Evolutionary conservation across 1,139 yeast species (phyloP).

Genomic region (Scheffersomyces segobiensis): DNA sequence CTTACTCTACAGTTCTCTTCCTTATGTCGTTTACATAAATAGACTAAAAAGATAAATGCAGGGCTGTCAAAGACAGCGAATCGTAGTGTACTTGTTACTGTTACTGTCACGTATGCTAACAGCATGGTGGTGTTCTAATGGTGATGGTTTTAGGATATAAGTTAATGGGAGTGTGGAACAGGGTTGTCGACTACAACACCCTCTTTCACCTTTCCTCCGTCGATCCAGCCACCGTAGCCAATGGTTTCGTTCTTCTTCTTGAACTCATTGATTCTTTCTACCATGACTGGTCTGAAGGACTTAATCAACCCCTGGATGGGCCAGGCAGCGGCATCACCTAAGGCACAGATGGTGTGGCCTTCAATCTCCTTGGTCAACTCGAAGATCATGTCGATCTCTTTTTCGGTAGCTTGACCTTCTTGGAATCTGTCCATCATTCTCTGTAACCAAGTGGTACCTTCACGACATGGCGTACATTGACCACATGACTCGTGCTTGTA

Average conservation of each 20-base stretch:
- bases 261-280: conserved; percentile 61
- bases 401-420: conserved; percentile 73
- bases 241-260: conserved; percentile 49
- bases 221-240: conserved; percentile 77
- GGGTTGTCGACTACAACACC: conserved; percentile 72
- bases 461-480: conserved; percentile 93
- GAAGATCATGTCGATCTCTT: conserved; percentile 78
- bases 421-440: conserved; percentile 83
- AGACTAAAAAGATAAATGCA: background rate
- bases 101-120: background rate
- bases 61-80: background rate
- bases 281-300: conserved; percentile 79
- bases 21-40: background rate
- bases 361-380: conserved; percentile 84
- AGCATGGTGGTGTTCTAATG: background rate
- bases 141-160: conserved; percentile 1
- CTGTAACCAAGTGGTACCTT: conserved; percentile 84
- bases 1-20: background rate
- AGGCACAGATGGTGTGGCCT: conserved; percentile 88
- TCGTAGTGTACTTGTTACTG: background rate
- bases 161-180: conserved; percentile 45
- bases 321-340: conserved; percentile 94
- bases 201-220: conserved; percentile 57
- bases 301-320: conserved; percentile 85
- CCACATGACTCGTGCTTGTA: conserved; percentile 93